Conservation (phyloP, 805 yeast species). For the Millerozyma acaciae region DNA sequence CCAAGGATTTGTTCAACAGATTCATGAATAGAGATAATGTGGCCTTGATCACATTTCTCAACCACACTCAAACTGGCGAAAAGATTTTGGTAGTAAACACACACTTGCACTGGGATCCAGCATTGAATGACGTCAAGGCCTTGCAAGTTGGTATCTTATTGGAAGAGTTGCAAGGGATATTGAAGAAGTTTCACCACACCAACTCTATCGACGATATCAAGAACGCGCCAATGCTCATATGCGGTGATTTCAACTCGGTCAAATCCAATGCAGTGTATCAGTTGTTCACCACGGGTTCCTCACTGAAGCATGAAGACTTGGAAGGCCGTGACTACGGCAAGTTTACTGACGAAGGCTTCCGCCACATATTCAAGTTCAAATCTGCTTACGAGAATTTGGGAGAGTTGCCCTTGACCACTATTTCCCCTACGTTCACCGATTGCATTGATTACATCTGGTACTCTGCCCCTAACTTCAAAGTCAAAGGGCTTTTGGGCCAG, state of each 20-base stretch:
- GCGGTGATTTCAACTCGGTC: constrained; percentile 95
- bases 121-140: constrained; percentile 90
- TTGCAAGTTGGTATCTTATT: constrained; percentile 90
- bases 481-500: constrained; percentile 81
- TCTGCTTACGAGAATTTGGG: constrained; percentile 83
- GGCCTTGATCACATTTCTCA: constrained; percentile 73
- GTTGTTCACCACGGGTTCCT: constrained; percentile 75
- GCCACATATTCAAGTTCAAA: constrained; percentile 74
- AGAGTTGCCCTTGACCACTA: constrained; percentile 91
- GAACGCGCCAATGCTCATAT: constrained; percentile 72
- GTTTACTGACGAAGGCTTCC: constrained; percentile 84
- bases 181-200: constrained; percentile 46
- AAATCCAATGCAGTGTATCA: constrained; percentile 88
- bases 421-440: constrained; percentile 88
- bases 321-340: constrained; percentile 87
- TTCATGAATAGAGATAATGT: constrained; percentile 94
- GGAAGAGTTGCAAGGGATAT: constrained; percentile 74
- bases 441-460: constrained; percentile 96
- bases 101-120: constrained; percentile 98
- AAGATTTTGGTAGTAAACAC: constrained; percentile 77
- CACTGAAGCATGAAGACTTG: constrained; percentile 75
- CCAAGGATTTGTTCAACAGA: constrained; percentile 92
- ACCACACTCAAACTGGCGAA: constrained; percentile 69
- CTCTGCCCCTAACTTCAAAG: constrained; percentile 74
- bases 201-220: constrained; percentile 48